Base-by-base conservation (phyloP, 2,329 filamentous ascomycete genomes). In the Clarireedia hainanense region DNA sequence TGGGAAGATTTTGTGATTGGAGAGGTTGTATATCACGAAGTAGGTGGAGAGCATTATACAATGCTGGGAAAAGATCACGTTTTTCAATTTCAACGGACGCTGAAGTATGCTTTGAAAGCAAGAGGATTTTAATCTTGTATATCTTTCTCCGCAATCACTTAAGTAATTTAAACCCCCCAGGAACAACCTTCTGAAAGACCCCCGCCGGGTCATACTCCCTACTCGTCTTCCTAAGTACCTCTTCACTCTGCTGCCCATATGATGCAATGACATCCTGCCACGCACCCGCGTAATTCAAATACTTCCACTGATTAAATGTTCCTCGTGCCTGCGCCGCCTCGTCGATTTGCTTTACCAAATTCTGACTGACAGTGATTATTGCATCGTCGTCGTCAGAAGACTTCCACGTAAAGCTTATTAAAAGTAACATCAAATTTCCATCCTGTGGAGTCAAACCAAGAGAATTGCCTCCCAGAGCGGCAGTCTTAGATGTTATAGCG, bases 111-210 rank as follows among this genome's bases (percentile, higher is more conserved):
- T 20, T 20, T 3, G 20, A 20, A 20, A 20, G 20, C 20, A 20
- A 20, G 20, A 20, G 20, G 20, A 20, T 20, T 20, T 20, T 20
- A 20, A 20, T 20, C 20, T 20, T 20, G 20, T 20, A 20, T 20
- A 20, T 20, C 0, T 20, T 20, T 20, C 20, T 20, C 20, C 2
- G 20, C 2, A 2, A 48, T 59, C 67, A 72, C 53, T 73, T 77
- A 71, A 64, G 67, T 2, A 58, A 72, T 58, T 67, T 57, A 15
- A 1, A 34, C 60, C 0, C 60, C 58, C n/a, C 39, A 60, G 0
- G 54, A 69, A 36, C 39, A n/a, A 42, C 20, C 20, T n/a, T 42
- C 20, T 42, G 39, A 20, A 42, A 42, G n/a, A 42, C 39, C 15
- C 3, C 60, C 62, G 6, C n/a, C 69, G 10, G 58, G 56, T 20